Percentiles rank a stretch among this genome's conserved stretches.
phyloP scores from a whole-genome alignment of 2,329 filamentous ascomycete genomes.

The Cryphonectria naterciae region DNA sequence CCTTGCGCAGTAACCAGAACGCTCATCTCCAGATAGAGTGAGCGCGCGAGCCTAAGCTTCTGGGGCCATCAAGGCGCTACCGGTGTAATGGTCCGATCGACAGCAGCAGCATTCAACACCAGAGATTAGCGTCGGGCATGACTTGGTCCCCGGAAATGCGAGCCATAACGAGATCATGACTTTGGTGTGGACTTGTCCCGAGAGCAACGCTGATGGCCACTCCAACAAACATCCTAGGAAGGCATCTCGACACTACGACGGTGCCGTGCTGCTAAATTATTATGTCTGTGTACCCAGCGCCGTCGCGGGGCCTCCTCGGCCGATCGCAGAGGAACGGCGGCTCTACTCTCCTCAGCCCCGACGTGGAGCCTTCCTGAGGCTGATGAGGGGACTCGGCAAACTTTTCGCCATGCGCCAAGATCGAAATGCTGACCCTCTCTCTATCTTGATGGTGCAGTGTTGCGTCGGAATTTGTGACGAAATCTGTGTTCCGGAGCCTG shows the following conservation, averaged over 20 bases:
- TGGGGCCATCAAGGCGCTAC: not conserved
- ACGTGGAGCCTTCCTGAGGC: slow-evolving; percentile 8
- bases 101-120: not conserved
- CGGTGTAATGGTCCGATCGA: not conserved
- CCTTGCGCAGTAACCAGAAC: not conserved
- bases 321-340: not conserved
- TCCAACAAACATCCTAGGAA: not conserved
- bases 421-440: slow-evolving; percentile 11
- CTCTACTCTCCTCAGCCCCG: not conserved
- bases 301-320: slow-evolving; percentile 15
- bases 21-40: not conserved
- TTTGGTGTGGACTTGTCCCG: not conserved
- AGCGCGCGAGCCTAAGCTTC: slow-evolving; percentile 6
- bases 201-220: not conserved
- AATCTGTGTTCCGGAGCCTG: not conserved
- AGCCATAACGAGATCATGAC: not conserved
- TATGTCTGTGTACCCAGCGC: not conserved
- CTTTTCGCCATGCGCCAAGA: not conserved
- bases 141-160: slow-evolving; percentile 1
- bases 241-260: not conserved
- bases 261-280: not conserved
- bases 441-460: not conserved
- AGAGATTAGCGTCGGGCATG: not conserved
- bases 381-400: slow-evolving; percentile 17
- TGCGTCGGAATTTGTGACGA: slow-evolving; percentile 6